Base-by-base conservation (phyloP, 1,139 yeast species). In the Scheffersomyces quercinus region DNA sequence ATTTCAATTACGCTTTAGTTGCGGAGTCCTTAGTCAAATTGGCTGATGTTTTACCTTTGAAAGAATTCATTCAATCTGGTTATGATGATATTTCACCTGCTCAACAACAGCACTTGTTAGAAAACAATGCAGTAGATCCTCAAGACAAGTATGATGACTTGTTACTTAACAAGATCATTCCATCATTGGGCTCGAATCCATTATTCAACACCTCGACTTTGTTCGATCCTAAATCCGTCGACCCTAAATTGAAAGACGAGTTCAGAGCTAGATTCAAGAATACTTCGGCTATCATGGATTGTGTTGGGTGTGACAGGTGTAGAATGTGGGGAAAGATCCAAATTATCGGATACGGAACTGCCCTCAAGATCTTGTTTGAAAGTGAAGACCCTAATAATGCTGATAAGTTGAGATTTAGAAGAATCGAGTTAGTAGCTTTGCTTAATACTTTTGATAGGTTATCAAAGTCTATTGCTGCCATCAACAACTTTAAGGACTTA, bases 241-340 rank as follows among this genome's bases (percentile, higher is more conserved):
- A 88, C 75, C 64, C 83, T 62, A 49, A 74, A 14, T 69, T 87
- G 47, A 85, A 88, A 54, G 83, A 85, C 50, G 98, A 93, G 57
- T 91, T 93, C 67, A 79, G 95, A 51, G 67, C 79, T 36, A 83
- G 96, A 46, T 95, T 93, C 65, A 83, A 83, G 60, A 95, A 93
- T 62, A 95, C 93, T 29, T 85, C 96, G 29, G 86, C 88, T 41
- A 82, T 93, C 40, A 93, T 95, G 97, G 97, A 93, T 65, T 93
- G 99, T 72, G 98, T 93, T 38, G 97, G 97, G 32, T 93, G 99
- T 70, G 99, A 93, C 64, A 79, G 98, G 62, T 93, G 99, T 65
- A 81, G 98, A 59, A 74, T 95, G 68, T 93, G 99, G 99, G 99
- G 99, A 13, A 93, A 95, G 65, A 79, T 93, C 26, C 99, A 93